Conservation (phyloP, 2,329 filamentous ascomycete species). For the Bipolaris sorokiniana region DNA sequence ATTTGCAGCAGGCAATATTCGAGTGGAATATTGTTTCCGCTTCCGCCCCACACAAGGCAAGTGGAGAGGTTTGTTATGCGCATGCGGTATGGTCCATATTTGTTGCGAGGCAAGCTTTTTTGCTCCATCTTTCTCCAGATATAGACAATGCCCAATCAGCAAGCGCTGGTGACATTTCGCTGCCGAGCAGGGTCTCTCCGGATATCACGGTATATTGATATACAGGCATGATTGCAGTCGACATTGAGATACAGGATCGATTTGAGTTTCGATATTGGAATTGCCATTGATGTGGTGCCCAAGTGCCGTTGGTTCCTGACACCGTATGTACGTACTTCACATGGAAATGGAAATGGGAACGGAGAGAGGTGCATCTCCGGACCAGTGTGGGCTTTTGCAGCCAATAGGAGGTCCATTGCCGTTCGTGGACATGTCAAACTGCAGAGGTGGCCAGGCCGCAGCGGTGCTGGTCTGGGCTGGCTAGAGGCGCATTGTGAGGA, state of each 20-base stretch:
- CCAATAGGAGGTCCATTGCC: not conserved
- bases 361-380: not conserved
- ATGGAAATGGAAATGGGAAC: not conserved
- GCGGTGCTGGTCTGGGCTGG: not conserved
- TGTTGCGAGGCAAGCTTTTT: conserved; percentile 13
- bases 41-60: conserved; percentile 8
- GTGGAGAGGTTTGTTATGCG: conserved; percentile 12
- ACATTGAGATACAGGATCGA: not conserved
- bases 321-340: too few species aligned
- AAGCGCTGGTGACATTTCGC: conserved; percentile 1
- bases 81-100: conserved; percentile 1
- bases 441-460: not conserved
- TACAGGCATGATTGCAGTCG: not conserved
- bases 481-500: not conserved
- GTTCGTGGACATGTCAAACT: not conserved
- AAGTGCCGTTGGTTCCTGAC: too few species aligned
- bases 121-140: conserved; percentile 19
- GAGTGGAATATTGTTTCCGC: conserved; percentile 8
- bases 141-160: conserved; percentile 3
- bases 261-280: not conserved
- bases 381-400: not conserved
- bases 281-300: not conserved
- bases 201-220: not conserved
- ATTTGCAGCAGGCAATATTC: not conserved
- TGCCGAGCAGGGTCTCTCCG: not conserved